These are phyloP conservation scores for Wickerhamomyces canadensis DNA, from an alignment of 805 yeast species.

Conservation along the genomic window DNA sequence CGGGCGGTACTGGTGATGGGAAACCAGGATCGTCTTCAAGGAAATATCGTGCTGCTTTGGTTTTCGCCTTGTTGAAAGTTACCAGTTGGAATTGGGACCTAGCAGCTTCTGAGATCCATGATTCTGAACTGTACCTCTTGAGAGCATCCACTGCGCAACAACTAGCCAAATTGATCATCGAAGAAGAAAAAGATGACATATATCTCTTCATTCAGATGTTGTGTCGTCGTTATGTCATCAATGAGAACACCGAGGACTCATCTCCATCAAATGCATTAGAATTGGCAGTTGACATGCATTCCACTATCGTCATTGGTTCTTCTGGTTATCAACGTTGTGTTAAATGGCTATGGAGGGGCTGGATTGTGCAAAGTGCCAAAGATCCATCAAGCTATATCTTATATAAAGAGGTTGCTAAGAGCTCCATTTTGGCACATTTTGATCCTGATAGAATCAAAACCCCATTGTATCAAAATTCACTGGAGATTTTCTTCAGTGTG, in stretches of 20 bases:
- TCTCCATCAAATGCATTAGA: constrained; percentile 74
- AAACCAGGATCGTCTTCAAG: constrained; percentile 45
- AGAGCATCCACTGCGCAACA: constrained; percentile 70
- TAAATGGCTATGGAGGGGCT: constrained; percentile 90
- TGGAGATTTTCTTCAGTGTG: constrained; percentile 65
- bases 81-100: constrained; percentile 71
- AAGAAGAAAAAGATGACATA: constrained; percentile 45
- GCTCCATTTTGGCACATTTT: constrained; percentile 56
- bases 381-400: constrained; percentile 67
- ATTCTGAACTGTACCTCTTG: constrained; percentile 54
- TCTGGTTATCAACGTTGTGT: constrained; percentile 82
- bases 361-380: constrained; percentile 72
- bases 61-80: constrained; percentile 71
- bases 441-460: constrained; percentile 81
- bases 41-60: constrained; percentile 61
- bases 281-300: constrained; percentile 80
- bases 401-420: constrained; percentile 54
- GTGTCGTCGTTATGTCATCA: constrained; percentile 68
- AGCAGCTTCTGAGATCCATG: constrained; percentile 55
- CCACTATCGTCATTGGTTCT: constrained; percentile 70
- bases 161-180: constrained; percentile 67
- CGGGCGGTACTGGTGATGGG: constrained; percentile 72
- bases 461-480: constrained; percentile 71
- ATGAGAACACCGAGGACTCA: constrained; percentile 54
- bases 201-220: constrained; percentile 70